Percentiles rank a stretch among this genome's conserved stretches.
Evolutionary conservation across 345 rosid genomes (phyloP).

Genomic region (Boechera divaricarpa): DNA sequence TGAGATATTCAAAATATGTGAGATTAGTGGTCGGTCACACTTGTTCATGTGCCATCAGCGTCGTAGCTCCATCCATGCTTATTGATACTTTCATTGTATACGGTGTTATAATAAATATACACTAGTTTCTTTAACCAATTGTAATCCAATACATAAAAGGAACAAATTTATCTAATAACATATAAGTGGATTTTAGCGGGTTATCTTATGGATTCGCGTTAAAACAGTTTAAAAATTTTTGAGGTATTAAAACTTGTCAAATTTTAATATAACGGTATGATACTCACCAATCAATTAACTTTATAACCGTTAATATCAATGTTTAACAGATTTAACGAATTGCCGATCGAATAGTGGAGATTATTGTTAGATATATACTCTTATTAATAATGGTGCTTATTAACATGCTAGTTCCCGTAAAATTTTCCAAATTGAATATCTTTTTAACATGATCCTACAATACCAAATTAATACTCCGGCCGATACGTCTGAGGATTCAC

Average conservation of each 20-base stretch:
- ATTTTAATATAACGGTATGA: no score
- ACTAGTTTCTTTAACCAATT: neutral
- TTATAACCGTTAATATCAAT: no score
- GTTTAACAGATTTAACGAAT: no score
- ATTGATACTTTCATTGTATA: neutral
- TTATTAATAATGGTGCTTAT: neutral
- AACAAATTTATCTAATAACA: neutral
- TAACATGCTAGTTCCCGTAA: neutral
- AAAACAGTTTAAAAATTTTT: no score
- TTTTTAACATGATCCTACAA: neutral
- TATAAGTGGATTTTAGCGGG: no score
- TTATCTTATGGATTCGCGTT: no score
- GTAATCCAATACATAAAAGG: no score
- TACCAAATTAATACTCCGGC: no score
- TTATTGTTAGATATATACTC: neutral
- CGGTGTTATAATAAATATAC: neutral
- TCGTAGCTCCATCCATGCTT: neutral
- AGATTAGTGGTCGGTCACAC: neutral
- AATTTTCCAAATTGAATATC: neutral
- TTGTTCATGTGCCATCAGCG: neutral
- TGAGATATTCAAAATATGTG: neutral
- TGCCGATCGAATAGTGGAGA: neutral
- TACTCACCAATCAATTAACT: no score
- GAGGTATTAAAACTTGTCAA: neutral
- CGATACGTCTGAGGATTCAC: no score